Evolutionary conservation across 202 grass and related monocot genomes (phyloP).

Genomic region (Cymbopogon flexuosus): DNA sequence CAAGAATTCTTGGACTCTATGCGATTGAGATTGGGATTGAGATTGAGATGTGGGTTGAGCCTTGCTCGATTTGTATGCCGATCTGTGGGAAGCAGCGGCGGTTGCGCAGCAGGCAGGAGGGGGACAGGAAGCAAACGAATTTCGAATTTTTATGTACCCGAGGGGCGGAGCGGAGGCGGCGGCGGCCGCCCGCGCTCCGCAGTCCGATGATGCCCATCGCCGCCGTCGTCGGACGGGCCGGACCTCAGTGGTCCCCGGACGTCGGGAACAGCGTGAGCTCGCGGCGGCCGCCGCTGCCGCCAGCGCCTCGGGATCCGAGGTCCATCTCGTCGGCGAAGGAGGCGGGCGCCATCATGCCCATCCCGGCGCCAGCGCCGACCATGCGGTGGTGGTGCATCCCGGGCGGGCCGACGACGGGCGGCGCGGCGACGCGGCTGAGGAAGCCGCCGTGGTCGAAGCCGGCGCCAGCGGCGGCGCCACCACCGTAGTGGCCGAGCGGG

Average conservation of each 20-base stretch:
- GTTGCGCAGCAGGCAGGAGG: constrained; percentile 28
- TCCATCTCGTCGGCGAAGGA: constrained; percentile 75
- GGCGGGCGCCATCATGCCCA: constrained; percentile 40
- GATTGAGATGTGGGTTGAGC: neutral
- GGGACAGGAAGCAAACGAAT: constrained; percentile 39
- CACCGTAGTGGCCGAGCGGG: constrained; percentile 39
- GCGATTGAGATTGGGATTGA: neutral
- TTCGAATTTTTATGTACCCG: constrained; percentile 44
- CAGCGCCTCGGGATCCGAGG: constrained; percentile 49
- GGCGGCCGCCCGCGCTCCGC: neutral
- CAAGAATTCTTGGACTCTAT: constrained; percentile 47
- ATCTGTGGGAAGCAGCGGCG: constrained; percentile 42
- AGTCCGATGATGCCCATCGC: neutral
- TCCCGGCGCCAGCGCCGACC: constrained; percentile 35
- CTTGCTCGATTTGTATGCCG: constrained; percentile 44
- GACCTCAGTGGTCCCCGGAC: constrained; percentile 69
- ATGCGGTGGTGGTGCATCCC: constrained; percentile 90
- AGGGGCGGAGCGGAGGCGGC: neutral
- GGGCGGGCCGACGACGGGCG: constrained; percentile 41
- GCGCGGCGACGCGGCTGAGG: constrained; percentile 38
- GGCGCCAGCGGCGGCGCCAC: constrained; percentile 26
- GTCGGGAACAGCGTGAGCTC: constrained; percentile 94
- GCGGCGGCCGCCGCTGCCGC: constrained; percentile 42
- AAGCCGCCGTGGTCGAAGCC: constrained; percentile 76
- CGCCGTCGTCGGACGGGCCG: neutral